These are phyloP conservation scores for Monosporozyma aerobia DNA, from an alignment of 805 yeast genomes.

Conservation along the genomic window DNA sequence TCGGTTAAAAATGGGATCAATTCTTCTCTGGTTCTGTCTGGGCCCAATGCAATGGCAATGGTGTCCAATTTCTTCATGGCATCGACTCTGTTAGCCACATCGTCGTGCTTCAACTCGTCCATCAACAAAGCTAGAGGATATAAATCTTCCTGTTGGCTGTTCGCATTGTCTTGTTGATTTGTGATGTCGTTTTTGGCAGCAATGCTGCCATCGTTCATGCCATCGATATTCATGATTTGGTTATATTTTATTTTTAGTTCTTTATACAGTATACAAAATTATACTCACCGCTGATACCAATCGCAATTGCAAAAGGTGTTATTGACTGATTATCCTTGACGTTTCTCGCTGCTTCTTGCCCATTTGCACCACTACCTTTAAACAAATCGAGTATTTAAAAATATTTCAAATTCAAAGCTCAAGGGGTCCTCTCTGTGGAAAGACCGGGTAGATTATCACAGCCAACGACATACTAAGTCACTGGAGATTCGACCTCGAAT, in stretches of 20 bases:
- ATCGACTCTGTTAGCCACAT: constrained; percentile 82
- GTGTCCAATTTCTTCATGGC: constrained; percentile 94
- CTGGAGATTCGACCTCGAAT: no score
- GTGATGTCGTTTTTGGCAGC: constrained; percentile 3
- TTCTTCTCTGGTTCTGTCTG: constrained; percentile 83
- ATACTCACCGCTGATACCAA: neutral
- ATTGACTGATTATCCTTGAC: neutral
- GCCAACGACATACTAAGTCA: neutral
- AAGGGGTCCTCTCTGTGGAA: neutral
- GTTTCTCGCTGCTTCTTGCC: neutral
- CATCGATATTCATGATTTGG: neutral
- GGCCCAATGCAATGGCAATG: constrained; percentile 89
- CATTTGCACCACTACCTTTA: neutral
- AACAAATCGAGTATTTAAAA: neutral
- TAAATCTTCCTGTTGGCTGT: constrained; percentile 32
- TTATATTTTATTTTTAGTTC: neutral
- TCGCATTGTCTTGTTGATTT: neutral
- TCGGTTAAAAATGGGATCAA: constrained; percentile 78
- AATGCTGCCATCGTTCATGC: neutral
- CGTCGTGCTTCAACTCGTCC: constrained; percentile 97
- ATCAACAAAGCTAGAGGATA: constrained; percentile 92
- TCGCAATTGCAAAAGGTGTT: neutral
- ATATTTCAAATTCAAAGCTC: neutral
- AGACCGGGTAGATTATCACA: neutral
- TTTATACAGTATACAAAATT: neutral